Evolutionary conservation across 148 eudicot genomes (phyloP), one percentile per base, ranked within the genome.

Genomic region (Vaccinium vitisidaea): DNA sequence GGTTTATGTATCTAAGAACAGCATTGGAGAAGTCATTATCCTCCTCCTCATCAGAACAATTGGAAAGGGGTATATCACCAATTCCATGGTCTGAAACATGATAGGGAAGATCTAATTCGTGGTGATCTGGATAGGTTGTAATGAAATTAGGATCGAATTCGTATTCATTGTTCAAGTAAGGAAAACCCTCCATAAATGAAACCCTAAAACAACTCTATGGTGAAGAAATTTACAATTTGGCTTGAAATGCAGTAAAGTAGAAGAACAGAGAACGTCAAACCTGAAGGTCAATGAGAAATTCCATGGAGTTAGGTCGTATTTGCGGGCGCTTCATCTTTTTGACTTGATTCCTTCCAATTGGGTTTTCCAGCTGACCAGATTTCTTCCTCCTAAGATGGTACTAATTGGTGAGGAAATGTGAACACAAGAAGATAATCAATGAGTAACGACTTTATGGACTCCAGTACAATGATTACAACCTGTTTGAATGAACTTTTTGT

Each of bases 1-100:
- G 71, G 32, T 80, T 59, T 80, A 80, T 80, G 74, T 69, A 69
- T 5, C 12, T 69, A 15, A 69, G 74, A 69, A 12, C 43, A 13
- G 39, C 18, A 30, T 80, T 71, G 1, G 49, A 59, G 18, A 16
- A 59, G 8, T 80, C 52, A 59, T 59, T 39, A 18, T 36, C 71
- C 48, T 80, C 71, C 48, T 80, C 50, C 15, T 48, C 82, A 27
- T 30, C 48, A 2, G 8, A 54, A 48, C 63, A 16, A 7, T 52
- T 13, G 16, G 43, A 49, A 13, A 77, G 27, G 3, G 49, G 14
- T 19, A 16, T 30, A 21, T 14, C 27, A 25, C n/a, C 23, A 52
- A 52, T 52, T 50, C 18, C 48, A 77, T 36, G 39, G 80, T 25
- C 80, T 23, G 80, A 25, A 52, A 50, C 80, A 53, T 21, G 7